These are phyloP conservation scores for Phytophthora colocasiae DNA, from an alignment of 352 stramenopile species.

Conservation along the genomic window DNA sequence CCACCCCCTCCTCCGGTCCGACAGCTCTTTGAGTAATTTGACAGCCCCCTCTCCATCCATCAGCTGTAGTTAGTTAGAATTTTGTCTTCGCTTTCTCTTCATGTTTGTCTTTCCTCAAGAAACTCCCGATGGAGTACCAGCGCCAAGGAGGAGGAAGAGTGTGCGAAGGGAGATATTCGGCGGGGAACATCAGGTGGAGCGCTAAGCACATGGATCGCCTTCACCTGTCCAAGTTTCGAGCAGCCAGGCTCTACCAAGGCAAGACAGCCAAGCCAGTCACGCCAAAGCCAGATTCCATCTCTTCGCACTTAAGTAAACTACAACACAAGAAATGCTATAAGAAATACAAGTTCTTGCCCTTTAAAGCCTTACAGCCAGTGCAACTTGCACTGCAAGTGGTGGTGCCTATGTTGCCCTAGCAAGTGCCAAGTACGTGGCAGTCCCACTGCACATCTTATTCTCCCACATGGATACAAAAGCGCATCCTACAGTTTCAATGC, in stretches of 20 bases:
- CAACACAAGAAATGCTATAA: constrained; percentile 28
- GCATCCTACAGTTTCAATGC: constrained; percentile 6
- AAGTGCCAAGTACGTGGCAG: constrained; percentile 24
- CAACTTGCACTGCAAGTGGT: too few relatives aligned
- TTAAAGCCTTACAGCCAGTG: background rate
- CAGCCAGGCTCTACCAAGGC: constrained; percentile 12
- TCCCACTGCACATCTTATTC: constrained; percentile 36
- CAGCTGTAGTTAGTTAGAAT: constrained; percentile 35
- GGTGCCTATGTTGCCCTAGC: background rate
- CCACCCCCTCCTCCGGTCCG: constrained; percentile 39
- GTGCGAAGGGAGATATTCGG: background rate
- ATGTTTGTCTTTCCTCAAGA: constrained; percentile 27
- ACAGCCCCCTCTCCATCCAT: constrained; percentile 16
- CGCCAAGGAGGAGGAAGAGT: constrained; percentile 21
- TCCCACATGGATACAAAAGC: constrained; percentile 16
- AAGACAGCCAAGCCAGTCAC: constrained; percentile 23
- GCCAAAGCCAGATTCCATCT: constrained; percentile 12
- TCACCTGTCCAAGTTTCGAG: constrained; percentile 3
- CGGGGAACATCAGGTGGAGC: constrained; percentile 4
- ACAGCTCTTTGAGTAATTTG: constrained; percentile 54
- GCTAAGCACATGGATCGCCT: background rate
- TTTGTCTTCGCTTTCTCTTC: constrained; percentile 27
- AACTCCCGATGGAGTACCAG: constrained; percentile 14
- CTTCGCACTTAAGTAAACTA: constrained; percentile 27
- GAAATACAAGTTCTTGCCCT: constrained; percentile 6